phyloP scores from a whole-genome alignment of 768 basidiomycete genomes.

The Leccinum variicolor region DNA sequence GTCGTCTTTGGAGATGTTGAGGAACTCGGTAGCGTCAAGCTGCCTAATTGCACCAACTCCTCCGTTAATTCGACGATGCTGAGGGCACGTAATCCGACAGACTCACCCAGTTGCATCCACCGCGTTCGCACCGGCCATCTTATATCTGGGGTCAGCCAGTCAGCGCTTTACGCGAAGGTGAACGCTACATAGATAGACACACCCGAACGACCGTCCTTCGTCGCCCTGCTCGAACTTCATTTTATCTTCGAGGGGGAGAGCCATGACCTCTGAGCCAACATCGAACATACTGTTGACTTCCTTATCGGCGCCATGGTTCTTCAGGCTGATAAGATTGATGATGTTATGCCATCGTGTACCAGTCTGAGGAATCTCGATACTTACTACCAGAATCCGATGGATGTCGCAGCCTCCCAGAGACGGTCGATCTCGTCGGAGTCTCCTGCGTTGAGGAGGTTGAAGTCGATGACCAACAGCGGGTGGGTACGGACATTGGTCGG shows the following conservation, averaged over 20 bases:
- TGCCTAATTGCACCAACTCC: constrained; percentile 2
- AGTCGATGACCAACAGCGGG: constrained; percentile 47
- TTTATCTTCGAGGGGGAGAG: constrained; percentile 40
- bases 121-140: constrained; percentile 23
- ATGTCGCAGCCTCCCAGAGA: constrained; percentile 47
- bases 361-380: constrained; percentile 17
- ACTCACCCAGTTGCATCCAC: constrained; percentile 33
- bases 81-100: background rate
- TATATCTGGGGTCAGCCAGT: constrained; percentile 40
- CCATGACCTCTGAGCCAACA: constrained; percentile 40
- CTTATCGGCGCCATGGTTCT: constrained; percentile 40
- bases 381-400: constrained; percentile 54
- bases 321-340: constrained; percentile 29
- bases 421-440: constrained; percentile 38
- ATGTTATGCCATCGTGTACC: background rate
- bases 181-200: background rate
- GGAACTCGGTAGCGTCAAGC: constrained; percentile 56
- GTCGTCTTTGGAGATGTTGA: constrained; percentile 70
- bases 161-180: background rate
- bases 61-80: background rate
- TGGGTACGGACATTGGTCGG: constrained; percentile 42
- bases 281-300: constrained; percentile 40
- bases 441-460: constrained; percentile 31
- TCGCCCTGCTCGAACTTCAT: constrained; percentile 43
- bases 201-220: constrained; percentile 39